Evolutionary conservation across 192 early-diverging fungal genomes (phyloP).

Genomic region (Spinellus fusiger): DNA sequence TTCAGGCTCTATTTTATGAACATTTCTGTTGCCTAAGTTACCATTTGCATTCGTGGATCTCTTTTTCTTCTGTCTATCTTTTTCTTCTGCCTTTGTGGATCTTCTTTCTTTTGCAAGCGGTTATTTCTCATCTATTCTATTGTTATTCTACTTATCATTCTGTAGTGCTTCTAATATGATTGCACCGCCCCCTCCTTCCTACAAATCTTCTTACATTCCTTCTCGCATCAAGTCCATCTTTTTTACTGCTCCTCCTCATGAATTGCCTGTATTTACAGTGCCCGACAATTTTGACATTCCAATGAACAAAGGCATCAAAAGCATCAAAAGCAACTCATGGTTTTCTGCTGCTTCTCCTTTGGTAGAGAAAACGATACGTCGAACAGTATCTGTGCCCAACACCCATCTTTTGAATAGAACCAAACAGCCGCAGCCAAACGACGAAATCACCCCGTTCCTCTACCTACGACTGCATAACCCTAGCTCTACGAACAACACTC

Average conservation of each 20-base stretch:
- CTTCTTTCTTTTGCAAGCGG: too few species aligned
- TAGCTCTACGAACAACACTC: slow-evolving; percentile 9
- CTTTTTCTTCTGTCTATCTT: too few species aligned
- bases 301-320: background rate
- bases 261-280: background rate
- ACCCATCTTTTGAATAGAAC: slow-evolving; percentile 25
- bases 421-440: slow-evolving; percentile 1
- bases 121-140: too few species aligned
- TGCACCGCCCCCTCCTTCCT: slow-evolving; percentile 22
- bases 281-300: slow-evolving; percentile 3
- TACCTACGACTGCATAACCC: background rate
- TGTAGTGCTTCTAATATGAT: too few species aligned
- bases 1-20: too few species aligned
- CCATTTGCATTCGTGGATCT: too few species aligned
- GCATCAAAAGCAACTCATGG: slow-evolving; percentile 21
- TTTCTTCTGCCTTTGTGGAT: too few species aligned
- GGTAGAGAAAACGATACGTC: slow-evolving; percentile 32
- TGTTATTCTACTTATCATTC: too few species aligned
- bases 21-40: too few species aligned
- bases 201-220: slow-evolving; percentile 23
- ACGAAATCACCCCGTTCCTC: background rate
- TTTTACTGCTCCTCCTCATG: slow-evolving; percentile 9
- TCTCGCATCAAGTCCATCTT: slow-evolving; percentile 29
- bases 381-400: slow-evolving; percentile 49
- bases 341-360: slow-evolving; percentile 8